These are phyloP conservation scores for Termitomyces titanicus DNA, from an alignment of 768 basidiomycete genomes.

Conservation along the genomic window DNA sequence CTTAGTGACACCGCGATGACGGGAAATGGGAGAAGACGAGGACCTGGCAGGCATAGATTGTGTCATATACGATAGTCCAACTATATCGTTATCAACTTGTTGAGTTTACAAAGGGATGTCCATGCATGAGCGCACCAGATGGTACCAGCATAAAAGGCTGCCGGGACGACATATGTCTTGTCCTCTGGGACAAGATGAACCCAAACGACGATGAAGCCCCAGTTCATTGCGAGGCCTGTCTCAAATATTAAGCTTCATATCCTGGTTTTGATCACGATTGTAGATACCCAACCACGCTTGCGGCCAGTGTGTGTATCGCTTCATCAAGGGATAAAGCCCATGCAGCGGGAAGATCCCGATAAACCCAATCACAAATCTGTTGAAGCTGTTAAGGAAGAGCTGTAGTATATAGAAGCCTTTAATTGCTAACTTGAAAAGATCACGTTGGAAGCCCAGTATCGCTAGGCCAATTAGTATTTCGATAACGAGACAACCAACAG, in stretches of 20 bases:
- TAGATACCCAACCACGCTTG: slow-evolving; percentile 33
- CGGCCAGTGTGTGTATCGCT: slow-evolving; percentile 38
- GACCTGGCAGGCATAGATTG: slow-evolving; percentile 13
- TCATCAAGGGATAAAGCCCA: slow-evolving; percentile 37
- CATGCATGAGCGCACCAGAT: not conserved
- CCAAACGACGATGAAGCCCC: slow-evolving; percentile 19
- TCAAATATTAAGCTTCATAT: not conserved
- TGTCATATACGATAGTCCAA: slow-evolving; percentile 12
- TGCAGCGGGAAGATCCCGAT: slow-evolving; percentile 21
- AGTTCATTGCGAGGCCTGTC: slow-evolving; percentile 23
- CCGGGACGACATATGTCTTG: not conserved
- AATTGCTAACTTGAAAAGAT: slow-evolving; percentile 2
- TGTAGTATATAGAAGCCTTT: not conserved
- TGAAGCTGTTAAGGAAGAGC: not conserved
- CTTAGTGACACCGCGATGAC: slow-evolving; percentile 31
- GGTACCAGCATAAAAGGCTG: slow-evolving; percentile 5
- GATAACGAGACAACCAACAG: slow-evolving; percentile 19
- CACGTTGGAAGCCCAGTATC: not conserved
- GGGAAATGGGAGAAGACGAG: not conserved
- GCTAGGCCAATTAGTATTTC: not conserved
- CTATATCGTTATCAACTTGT: not conserved
- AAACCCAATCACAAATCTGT: slow-evolving; percentile 18
- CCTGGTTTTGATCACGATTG: not conserved
- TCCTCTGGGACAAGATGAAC: slow-evolving; percentile 12
- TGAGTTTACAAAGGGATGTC: not conserved